phyloP scores from a whole-genome alignment of 2,329 filamentous ascomycete genomes.

The Xylaria sp. region DNA sequence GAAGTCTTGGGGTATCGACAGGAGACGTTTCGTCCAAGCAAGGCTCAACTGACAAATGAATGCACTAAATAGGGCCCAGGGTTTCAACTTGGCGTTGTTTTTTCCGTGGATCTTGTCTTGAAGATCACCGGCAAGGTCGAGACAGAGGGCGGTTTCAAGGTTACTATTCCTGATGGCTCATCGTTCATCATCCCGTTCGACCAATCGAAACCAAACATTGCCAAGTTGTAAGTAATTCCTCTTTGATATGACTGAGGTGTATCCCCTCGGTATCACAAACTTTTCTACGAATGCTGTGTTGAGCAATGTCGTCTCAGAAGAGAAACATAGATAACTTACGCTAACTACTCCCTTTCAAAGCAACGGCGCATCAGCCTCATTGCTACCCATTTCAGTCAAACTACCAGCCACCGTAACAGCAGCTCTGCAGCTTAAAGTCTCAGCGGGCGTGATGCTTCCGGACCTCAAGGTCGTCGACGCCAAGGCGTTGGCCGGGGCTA shows the following conservation, averaged over 20 bases:
- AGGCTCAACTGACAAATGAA: not conserved
- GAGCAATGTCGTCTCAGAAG: not conserved
- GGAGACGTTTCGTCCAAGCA: not conserved
- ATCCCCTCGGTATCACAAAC: not conserved
- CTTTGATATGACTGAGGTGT: not conserved
- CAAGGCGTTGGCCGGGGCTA: conserved; percentile 44
- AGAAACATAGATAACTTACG: conserved; percentile 11
- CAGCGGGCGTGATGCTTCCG: conserved; percentile 44
- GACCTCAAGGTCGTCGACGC: conserved; percentile 39
- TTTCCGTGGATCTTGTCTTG: conserved; percentile 44
- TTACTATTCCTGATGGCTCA: conserved; percentile 43
- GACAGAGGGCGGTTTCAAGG: conserved; percentile 43
- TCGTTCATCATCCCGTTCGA: conserved; percentile 44
- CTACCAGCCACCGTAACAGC: conserved; percentile 42
- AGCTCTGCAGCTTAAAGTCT: conserved; percentile 42
- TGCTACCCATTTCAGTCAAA: conserved; percentile 43
- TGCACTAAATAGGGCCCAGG: conserved; percentile 39
- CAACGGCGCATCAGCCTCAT: conserved; percentile 39
- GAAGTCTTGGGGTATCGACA: no score
- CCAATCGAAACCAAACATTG: conserved; percentile 36
- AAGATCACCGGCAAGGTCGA: conserved; percentile 41
- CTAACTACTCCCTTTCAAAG: conserved; percentile 34
- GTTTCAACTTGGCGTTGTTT: conserved; percentile 44
- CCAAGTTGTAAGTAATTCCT: conserved; percentile 43
- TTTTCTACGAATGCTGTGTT: not conserved